phyloP scores from a whole-genome alignment of 331 rosid genomes.

The Malus hybrid region DNA sequence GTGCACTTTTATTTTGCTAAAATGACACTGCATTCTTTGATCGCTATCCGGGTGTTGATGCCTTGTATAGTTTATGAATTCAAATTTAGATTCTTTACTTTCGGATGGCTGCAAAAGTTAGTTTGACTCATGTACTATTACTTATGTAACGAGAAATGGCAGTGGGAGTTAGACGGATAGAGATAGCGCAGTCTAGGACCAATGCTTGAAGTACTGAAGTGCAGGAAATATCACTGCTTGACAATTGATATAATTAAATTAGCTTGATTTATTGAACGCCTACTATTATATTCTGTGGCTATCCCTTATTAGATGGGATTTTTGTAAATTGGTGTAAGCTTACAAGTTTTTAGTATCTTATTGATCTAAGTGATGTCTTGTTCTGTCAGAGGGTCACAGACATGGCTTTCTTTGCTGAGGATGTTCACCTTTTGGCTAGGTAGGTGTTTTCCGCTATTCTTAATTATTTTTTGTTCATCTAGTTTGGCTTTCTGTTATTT shows the following conservation, averaged over 20 bases:
- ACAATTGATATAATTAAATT: background rate
- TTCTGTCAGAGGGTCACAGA: conserved; percentile 94
- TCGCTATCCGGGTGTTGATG: background rate
- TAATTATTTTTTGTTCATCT: background rate
- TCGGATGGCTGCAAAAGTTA: background rate
- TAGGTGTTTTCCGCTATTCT: conserved; percentile 24
- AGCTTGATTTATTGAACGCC: background rate
- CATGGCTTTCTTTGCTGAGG: conserved; percentile 98
- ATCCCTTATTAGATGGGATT: background rate
- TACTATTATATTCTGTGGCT: background rate
- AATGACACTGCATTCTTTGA: background rate
- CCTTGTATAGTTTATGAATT: background rate
- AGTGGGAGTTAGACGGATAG: background rate
- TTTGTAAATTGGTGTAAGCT: too few relatives aligned
- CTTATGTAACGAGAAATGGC: background rate
- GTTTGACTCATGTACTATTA: background rate
- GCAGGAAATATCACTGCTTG: background rate
- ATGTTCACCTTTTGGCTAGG: conserved; percentile 99
- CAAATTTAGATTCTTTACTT: background rate
- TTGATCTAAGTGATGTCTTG: conserved; percentile 3
- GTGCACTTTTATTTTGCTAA: background rate
- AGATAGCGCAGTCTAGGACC: background rate
- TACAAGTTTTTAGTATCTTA: too few relatives aligned
- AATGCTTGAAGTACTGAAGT: background rate
- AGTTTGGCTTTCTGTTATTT: conserved; percentile 9